Evolutionary conservation across 2,329 filamentous ascomycete genomes (phyloP).

Genomic region (Pseudocercospora fuligena): DNA sequence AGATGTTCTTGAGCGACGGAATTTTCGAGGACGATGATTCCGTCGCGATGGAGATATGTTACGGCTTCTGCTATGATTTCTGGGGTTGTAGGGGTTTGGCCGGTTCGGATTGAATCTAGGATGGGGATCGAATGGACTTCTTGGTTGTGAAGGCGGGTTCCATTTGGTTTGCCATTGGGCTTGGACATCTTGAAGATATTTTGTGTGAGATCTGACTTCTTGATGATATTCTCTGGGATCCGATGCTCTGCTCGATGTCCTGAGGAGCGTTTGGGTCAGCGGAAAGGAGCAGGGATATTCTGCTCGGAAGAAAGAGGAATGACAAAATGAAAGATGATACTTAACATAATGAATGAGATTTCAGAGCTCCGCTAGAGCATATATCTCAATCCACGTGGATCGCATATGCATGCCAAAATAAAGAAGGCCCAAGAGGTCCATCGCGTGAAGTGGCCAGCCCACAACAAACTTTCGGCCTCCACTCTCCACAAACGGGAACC

Average conservation of each 20-base stretch:
- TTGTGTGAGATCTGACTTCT: background rate
- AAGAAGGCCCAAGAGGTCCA: background rate
- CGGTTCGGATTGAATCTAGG: slow-evolving; percentile 9
- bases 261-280: background rate
- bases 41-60: slow-evolving; percentile 30
- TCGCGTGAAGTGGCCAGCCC: background rate
- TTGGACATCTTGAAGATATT: background rate
- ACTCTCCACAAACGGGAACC: background rate
- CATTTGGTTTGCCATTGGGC: background rate
- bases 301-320: no score
- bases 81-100: slow-evolving; percentile 1
- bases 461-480: slow-evolving; percentile 3
- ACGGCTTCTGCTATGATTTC: slow-evolving; percentile 29
- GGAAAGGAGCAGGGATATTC: no score
- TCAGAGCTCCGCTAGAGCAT: background rate
- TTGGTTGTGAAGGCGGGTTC: slow-evolving; percentile 10
- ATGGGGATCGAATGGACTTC: slow-evolving; percentile 19
- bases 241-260: no score
- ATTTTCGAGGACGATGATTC: slow-evolving; percentile 47
- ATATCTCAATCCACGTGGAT: background rate
- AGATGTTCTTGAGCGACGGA: slow-evolving; percentile 42
- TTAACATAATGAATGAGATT: no score
- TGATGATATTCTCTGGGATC: no score
- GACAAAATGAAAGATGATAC: background rate
- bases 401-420: background rate